phyloP scores from a whole-genome alignment of 352 stramenopile genomes.

The Phytophthora chlamydospora region DNA sequence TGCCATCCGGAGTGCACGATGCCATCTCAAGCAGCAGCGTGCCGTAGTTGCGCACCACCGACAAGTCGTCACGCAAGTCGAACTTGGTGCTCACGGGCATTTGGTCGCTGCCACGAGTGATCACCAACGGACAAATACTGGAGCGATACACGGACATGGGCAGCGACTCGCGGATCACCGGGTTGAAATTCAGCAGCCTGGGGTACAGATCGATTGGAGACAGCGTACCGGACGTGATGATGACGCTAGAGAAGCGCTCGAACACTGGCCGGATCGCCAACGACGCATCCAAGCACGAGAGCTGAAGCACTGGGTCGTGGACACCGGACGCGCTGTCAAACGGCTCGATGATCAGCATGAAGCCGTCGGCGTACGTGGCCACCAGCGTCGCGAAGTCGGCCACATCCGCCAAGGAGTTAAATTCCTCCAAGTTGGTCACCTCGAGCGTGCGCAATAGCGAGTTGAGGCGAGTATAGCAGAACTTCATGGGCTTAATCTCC shows the following conservation, averaged over 20 bases:
- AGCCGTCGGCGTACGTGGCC: constrained; percentile 97
- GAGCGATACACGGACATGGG: constrained; percentile 98
- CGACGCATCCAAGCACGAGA: constrained; percentile 97
- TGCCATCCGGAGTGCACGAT: constrained; percentile 95
- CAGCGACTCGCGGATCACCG: constrained; percentile 95
- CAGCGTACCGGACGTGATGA: constrained; percentile 95
- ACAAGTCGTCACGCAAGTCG: constrained; percentile 85
- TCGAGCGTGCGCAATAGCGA: constrained; percentile 96
- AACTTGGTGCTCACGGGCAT: constrained; percentile 96
- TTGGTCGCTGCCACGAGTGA: constrained; percentile 97
- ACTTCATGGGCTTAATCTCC: constrained; percentile 97
- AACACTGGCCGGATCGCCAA: constrained; percentile 99
- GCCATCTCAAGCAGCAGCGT: constrained; percentile 95
- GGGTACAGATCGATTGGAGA: constrained; percentile 99
- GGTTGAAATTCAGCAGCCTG: constrained; percentile 98
- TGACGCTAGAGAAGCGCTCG: constrained; percentile 91
- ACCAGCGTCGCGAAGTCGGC: constrained; percentile 98
- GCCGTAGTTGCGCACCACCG: constrained; percentile 97
- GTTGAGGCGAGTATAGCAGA: constrained; percentile 97
- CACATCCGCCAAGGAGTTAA: constrained; percentile 94
- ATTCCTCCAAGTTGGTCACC: constrained; percentile 98
- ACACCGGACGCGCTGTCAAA: constrained; percentile 85
- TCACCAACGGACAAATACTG: constrained; percentile 98
- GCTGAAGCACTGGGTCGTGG: constrained; percentile 88
- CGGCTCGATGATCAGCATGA: constrained; percentile 98